These are phyloP conservation scores for Madurella fahalii DNA, from an alignment of 2,329 filamentous ascomycete species.

Conservation along the genomic window DNA sequence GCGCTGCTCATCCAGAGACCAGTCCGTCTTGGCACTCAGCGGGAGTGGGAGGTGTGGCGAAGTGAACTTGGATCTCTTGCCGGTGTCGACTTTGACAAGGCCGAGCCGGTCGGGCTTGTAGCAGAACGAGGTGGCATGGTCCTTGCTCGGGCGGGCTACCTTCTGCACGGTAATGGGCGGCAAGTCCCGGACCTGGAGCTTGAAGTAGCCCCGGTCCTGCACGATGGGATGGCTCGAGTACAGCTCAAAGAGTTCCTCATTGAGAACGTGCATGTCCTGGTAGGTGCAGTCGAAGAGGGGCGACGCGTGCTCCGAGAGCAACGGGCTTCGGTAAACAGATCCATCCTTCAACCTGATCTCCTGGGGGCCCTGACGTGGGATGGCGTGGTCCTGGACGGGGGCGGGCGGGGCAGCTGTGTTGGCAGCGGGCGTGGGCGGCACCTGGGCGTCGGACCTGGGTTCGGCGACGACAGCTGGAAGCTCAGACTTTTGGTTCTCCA, in stretches of 20 bases:
- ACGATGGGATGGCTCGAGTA: conserved; percentile 25
- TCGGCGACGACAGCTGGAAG: neutral
- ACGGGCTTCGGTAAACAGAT: conserved; percentile 10
- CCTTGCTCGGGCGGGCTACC: conserved; percentile 19
- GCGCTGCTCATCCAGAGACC: conserved; percentile 22
- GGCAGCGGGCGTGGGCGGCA: neutral
- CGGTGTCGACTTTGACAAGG: conserved; percentile 26
- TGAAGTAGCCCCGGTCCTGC: conserved; percentile 25
- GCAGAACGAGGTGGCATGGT: conserved; percentile 25
- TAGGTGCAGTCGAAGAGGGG: conserved; percentile 26
- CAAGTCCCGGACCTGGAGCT: conserved; percentile 24
- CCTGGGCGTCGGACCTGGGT: neutral
- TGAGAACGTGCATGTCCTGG: conserved; percentile 24
- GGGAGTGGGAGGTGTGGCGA: conserved; percentile 23
- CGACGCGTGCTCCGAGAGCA: conserved; percentile 14
- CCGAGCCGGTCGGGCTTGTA: conserved; percentile 22
- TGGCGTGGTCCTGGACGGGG: neutral
- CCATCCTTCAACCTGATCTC: conserved; percentile 15
- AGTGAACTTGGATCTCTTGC: conserved; percentile 20
- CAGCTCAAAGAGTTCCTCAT: conserved; percentile 25
- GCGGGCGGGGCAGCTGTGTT: neutral
- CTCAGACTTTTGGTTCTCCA: neutral
- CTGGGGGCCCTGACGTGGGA: neutral
- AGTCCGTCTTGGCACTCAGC: conserved; percentile 16
- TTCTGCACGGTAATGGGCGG: conserved; percentile 20